Evolutionary conservation across 345 rosid genomes (phyloP), one percentile per base, ranked within the genome.

Genomic region (Litchi chinensis): DNA sequence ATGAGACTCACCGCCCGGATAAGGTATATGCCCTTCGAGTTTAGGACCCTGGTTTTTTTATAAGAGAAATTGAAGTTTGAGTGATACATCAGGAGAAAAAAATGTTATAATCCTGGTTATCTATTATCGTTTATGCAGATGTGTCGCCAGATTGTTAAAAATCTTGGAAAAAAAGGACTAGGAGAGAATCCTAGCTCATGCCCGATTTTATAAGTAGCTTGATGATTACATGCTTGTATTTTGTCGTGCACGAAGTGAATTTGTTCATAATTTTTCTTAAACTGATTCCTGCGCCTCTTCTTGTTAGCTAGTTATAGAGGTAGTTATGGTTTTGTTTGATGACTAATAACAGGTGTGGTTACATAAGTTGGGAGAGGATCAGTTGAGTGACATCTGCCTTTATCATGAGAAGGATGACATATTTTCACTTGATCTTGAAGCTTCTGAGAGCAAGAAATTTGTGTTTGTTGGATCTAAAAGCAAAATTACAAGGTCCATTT

Each of bases 321-420:
- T 69, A 22, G 43, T 72, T 5, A 54, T 69, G 71, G 41, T 16
- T 76, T 81, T 22, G 26, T 74, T 72, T 64, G 10, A 63, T 83
- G 52, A 54, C 62, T 80, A 40, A 63, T 44, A 32, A 78, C 79
- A 95, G 98, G 97, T 83, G 68, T 95, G 99, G 99, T 85, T 93
- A 68, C 99, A 95, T 85, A 90, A 89, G 89, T 73, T 95, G 89
- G 98, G 90, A 72, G 83, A 95, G 1, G 92, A 89, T 46, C 98
- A 89, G 66, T 81, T 87, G 41, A 87, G 76, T 83, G 99, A 95
- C 78, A 65, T 79, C n/a, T 89, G 97, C 87, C 93, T 93, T 72
- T 92, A 92, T 81, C 96, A 93, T 52, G 98, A 95, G 86, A 86
- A 91, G 86, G 97, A 95, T 87, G 96, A 93, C 71, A 93, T 82